These are phyloP conservation scores for Fusarium floridanum DNA, from an alignment of 2,329 filamentous ascomycete species.

Conservation along the genomic window DNA sequence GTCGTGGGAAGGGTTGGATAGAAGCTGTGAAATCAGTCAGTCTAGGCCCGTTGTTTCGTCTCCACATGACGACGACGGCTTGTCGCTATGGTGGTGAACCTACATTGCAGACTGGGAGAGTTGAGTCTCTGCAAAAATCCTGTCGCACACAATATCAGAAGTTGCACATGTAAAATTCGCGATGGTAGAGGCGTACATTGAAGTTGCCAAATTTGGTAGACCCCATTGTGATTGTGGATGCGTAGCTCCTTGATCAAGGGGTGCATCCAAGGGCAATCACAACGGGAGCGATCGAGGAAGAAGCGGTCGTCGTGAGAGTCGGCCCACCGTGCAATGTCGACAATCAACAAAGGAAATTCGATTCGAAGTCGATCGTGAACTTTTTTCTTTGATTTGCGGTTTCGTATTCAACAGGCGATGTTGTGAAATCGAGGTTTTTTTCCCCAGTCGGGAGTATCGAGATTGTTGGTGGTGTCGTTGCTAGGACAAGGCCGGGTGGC, in stretches of 20 bases:
- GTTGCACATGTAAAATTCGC: slow-evolving; percentile 11
- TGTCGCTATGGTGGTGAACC: slow-evolving; percentile 52
- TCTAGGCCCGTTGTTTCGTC: slow-evolving; percentile 38
- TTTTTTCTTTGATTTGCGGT: slow-evolving; percentile 27
- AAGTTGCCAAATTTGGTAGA: slow-evolving; percentile 74
- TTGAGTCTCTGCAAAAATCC: slow-evolving; percentile 88
- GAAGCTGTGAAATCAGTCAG: slow-evolving; percentile 45
- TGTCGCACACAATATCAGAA: slow-evolving; percentile 55
- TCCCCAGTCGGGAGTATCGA: slow-evolving; percentile 31
- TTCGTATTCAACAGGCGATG: slow-evolving; percentile 10
- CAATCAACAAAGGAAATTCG: slow-evolving; percentile 24
- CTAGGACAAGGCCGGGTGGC: slow-evolving; percentile 40
- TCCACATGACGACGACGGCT: slow-evolving; percentile 28
- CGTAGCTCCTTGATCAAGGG: slow-evolving; percentile 43
- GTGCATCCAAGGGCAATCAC: slow-evolving; percentile 47
- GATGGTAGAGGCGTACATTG: slow-evolving; percentile 56
- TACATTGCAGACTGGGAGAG: slow-evolving; percentile 87
- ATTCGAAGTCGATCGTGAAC: slow-evolving; percentile 6
- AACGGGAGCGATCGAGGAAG: slow-evolving; percentile 26
- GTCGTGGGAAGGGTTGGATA: slow-evolving; percentile 72
- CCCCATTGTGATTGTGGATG: slow-evolving; percentile 62
- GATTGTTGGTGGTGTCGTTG: slow-evolving; percentile 38
- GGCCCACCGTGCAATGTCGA: slow-evolving; percentile 13
- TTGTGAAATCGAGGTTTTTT: slow-evolving; percentile 37
- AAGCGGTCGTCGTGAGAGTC: slow-evolving; percentile 20